Conservation (phyloP, 1,284 basidiomycete species). For the Ceratorhiza oryzae-sativae region DNA sequence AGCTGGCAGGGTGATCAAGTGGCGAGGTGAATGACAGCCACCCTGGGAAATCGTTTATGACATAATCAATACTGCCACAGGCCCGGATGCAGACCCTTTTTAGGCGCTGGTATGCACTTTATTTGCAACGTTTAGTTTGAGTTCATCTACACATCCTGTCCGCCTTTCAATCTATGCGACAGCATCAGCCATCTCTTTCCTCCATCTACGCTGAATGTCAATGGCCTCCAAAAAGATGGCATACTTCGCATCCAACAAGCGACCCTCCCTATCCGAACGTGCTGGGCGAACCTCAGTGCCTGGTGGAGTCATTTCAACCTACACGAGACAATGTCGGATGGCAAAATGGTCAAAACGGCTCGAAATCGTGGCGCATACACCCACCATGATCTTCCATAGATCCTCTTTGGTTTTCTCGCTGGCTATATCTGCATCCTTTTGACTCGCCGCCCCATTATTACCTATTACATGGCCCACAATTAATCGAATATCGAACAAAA, state of each 20-base stretch:
- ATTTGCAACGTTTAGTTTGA: not conserved
- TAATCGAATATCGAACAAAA: not conserved
- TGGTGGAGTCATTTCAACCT: conserved; percentile 91
- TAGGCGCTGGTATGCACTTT: no score
- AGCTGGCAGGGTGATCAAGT: no score
- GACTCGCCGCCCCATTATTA: conserved; percentile 45
- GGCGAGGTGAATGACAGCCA: no score
- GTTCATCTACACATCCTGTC: not conserved
- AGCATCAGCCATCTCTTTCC: conserved; percentile 62
- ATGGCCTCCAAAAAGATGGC: conserved; percentile 91
- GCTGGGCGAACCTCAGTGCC: conserved; percentile 78
- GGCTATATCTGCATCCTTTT: conserved; percentile 55
- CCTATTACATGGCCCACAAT: conserved; percentile 44
- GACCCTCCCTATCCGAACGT: conserved; percentile 68
- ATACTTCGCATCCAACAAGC: conserved; percentile 89
- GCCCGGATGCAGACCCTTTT: no score
- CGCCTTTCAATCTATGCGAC: not conserved
- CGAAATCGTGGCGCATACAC: conserved; percentile 43
- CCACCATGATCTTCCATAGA: conserved; percentile 93
- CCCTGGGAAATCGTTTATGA: no score
- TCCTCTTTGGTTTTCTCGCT: conserved; percentile 66
- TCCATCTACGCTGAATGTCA: conserved; percentile 86
- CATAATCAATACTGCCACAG: no score
- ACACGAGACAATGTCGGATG: no score
- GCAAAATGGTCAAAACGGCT: not conserved